A percentile compares a stretch with the other conserved stretches of the same genome.
These are phyloP conservation scores for Lolium multiflorum DNA, from an alignment of 176 grass and related monocot species.

Conservation along the genomic window DNA sequence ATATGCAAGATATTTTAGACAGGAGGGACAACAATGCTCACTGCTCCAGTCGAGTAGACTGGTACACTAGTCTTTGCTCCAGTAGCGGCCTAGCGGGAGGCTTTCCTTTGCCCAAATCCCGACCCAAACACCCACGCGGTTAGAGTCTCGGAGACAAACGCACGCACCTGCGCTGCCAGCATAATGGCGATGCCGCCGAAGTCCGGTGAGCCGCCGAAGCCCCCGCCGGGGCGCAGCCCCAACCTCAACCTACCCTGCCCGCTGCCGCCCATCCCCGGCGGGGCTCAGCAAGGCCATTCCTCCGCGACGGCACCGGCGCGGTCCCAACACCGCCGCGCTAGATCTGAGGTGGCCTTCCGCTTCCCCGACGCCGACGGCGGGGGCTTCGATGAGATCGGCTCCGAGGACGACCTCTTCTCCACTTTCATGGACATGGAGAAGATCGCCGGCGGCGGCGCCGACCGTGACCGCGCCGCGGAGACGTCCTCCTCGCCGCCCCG, in stretches of 20 bases:
- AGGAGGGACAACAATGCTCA: too few species aligned
- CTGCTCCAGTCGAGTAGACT: too few species aligned
- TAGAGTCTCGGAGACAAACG: not conserved
- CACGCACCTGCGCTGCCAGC: not conserved
- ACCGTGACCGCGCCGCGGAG: slow-evolving; percentile 73
- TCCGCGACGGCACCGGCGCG: slow-evolving; percentile 32
- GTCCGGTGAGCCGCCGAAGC: slow-evolving; percentile 60
- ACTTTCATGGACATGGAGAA: slow-evolving; percentile 99
- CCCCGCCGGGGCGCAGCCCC: slow-evolving; percentile 45
- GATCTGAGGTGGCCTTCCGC: slow-evolving; percentile 96
- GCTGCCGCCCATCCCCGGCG: slow-evolving; percentile 52
- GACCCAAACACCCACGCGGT: not conserved
- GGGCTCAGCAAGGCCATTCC: not conserved
- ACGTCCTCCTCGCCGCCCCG: slow-evolving; percentile 59
- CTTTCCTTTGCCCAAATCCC: not conserved
- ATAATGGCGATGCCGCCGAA: slow-evolving; percentile 81
- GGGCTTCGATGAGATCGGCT: slow-evolving; percentile 79
- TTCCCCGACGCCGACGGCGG: slow-evolving; percentile 57
- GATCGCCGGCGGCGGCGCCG: slow-evolving; percentile 57
- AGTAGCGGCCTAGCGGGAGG: not conserved
- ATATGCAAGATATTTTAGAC: too few species aligned
- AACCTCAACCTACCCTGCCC: slow-evolving; percentile 57
- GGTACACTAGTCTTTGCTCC: too few species aligned
- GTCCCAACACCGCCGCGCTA: slow-evolving; percentile 85
- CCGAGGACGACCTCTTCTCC: slow-evolving; percentile 95